Evolutionary conservation across 2,329 filamentous ascomycete genomes (phyloP).

Genomic region (Fusarium mangiferae): DNA sequence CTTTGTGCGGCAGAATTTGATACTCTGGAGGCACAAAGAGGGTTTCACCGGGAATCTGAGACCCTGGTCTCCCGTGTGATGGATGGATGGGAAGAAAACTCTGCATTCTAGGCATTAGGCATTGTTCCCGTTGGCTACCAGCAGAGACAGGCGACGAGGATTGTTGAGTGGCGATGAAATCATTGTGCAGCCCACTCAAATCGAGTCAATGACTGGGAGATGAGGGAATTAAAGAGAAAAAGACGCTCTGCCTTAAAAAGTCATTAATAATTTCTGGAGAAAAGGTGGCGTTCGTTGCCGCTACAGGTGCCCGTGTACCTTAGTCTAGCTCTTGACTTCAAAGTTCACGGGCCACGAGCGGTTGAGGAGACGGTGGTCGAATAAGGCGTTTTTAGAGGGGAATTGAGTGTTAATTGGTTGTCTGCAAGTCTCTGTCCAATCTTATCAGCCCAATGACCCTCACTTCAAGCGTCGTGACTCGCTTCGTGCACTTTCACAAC

Average conservation of each 20-base stretch:
- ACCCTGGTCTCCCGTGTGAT: slow-evolving; percentile 22
- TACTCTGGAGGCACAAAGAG: slow-evolving; percentile 25
- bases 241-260: slow-evolving; percentile 5
- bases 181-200: slow-evolving; percentile 19
- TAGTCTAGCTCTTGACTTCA: too few species aligned
- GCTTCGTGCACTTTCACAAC: slow-evolving; percentile 16
- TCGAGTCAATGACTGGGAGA: slow-evolving; percentile 8
- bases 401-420: slow-evolving; percentile 1
- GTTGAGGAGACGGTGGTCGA: background rate
- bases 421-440: slow-evolving; percentile 15
- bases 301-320: background rate
- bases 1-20: slow-evolving; percentile 25
- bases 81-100: slow-evolving; percentile 30
- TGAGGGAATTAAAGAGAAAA: slow-evolving; percentile 36
- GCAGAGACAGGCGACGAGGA: background rate
- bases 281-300: slow-evolving; percentile 21
- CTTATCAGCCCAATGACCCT: slow-evolving; percentile 12
- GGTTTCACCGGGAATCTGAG: slow-evolving; percentile 28
- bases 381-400: slow-evolving; percentile 11
- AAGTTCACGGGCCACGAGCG: background rate
- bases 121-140: slow-evolving; percentile 4
- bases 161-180: slow-evolving; percentile 30
- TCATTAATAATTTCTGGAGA: slow-evolving; percentile 1
- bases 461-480: slow-evolving; percentile 6
- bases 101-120: slow-evolving; percentile 34